Conservation (phyloP, 805 yeast species). For the Nakazawaea ishiwadae region DNA sequence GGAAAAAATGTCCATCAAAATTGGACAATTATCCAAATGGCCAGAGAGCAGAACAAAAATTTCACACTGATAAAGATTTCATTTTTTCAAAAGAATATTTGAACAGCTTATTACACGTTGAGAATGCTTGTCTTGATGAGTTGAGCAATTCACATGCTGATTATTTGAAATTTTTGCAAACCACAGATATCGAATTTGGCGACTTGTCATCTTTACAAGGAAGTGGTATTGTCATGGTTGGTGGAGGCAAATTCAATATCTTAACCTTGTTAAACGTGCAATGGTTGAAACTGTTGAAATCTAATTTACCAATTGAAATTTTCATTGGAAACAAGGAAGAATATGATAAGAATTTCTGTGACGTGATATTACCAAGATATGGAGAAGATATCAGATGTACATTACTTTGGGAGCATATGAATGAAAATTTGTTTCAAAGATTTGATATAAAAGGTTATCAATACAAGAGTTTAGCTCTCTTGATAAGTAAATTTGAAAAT, state of each 20-base stretch:
- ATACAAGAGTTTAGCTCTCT: slow-evolving; percentile 44
- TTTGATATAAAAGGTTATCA: slow-evolving; percentile 41
- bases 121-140: slow-evolving; percentile 26
- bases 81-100: slow-evolving; percentile 42
- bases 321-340: slow-evolving; percentile 39
- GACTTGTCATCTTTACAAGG: slow-evolving; percentile 20
- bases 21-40: slow-evolving; percentile 15
- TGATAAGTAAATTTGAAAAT: slow-evolving; percentile 41
- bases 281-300: slow-evolving; percentile 39
- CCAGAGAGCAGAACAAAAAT: slow-evolving; percentile 40
- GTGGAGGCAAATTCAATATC: slow-evolving; percentile 50
- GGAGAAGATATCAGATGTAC: slow-evolving; percentile 39
- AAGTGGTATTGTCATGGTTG: slow-evolving; percentile 45
- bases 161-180: slow-evolving; percentile 28
- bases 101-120: slow-evolving; percentile 36
- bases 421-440: slow-evolving; percentile 20
- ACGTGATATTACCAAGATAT: slow-evolving; percentile 31
- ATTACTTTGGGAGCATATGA: slow-evolving; percentile 29
- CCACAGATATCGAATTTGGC: slow-evolving; percentile 33
- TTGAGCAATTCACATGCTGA: slow-evolving; percentile 34
- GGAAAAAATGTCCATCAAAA: slow-evolving; percentile 2
- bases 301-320: slow-evolving; percentile 46
- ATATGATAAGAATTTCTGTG: slow-evolving; percentile 44
- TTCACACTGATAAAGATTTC: slow-evolving; percentile 34
- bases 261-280: slow-evolving; percentile 42